These are phyloP conservation scores for Euphorbia corollata DNA, from an alignment of 441 rosid species.

Conservation along the genomic window DNA sequence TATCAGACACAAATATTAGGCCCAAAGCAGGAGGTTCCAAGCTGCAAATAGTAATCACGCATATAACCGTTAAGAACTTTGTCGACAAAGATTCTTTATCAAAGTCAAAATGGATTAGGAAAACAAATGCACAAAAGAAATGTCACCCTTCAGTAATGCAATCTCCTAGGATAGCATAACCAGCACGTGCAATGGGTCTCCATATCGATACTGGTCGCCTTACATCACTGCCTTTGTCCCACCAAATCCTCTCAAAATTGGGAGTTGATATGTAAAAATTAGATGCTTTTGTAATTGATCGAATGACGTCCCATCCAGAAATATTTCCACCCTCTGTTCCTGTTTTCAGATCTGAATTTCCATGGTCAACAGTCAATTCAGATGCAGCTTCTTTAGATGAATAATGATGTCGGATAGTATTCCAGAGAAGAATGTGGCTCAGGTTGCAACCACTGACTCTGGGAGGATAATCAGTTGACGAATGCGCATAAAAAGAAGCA, in stretches of 20 bases:
- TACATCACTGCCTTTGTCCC: slow-evolving; percentile 92
- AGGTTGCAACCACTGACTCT: slow-evolving; percentile 52
- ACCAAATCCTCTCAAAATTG: slow-evolving; percentile 97
- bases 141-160: slow-evolving; percentile 92
- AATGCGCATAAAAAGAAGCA: slow-evolving; percentile 84
- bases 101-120: neutral
- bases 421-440: slow-evolving; percentile 75
- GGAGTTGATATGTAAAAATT: slow-evolving; percentile 67
- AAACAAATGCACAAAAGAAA: slow-evolving; percentile 13
- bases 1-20: slow-evolving; percentile 67
- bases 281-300: slow-evolving; percentile 71
- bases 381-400: slow-evolving; percentile 33
- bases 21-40: slow-evolving; percentile 92
- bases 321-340: slow-evolving; percentile 44
- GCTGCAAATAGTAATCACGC: slow-evolving; percentile 32
- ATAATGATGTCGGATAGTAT: slow-evolving; percentile 43
- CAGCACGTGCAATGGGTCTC: slow-evolving; percentile 79
- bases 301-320: slow-evolving; percentile 80
- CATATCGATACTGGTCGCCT: slow-evolving; percentile 90
- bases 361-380: slow-evolving; percentile 30
- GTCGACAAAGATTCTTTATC: slow-evolving; percentile 7
- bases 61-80: slow-evolving; percentile 9
- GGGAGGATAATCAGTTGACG: slow-evolving; percentile 59
- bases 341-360: slow-evolving; percentile 34
- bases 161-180: slow-evolving; percentile 82